Conservation (phyloP, 306 rosid genomes). For the Quercus suber region DNA sequence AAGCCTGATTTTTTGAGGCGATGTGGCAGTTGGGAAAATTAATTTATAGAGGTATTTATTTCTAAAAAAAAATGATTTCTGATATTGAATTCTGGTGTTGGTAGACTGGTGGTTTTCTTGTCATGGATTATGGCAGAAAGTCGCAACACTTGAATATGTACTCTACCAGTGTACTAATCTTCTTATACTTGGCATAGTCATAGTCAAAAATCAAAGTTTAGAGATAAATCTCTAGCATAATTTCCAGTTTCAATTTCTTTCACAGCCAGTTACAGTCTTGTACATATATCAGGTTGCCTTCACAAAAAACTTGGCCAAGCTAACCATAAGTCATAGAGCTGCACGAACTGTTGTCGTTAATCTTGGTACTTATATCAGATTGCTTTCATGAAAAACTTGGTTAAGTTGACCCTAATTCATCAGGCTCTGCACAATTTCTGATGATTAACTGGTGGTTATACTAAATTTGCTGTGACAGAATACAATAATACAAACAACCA, state of each 20-base stretch:
- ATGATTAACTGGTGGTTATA: too few species aligned
- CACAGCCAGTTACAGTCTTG: too few species aligned
- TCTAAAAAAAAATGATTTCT: constrained; percentile 16
- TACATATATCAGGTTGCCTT: too few species aligned
- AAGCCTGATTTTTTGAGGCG: constrained; percentile 69
- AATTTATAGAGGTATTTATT: constrained; percentile 27
- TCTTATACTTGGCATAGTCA: neutral
- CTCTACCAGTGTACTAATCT: neutral
- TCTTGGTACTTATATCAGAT: too few species aligned
- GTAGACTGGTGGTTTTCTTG: constrained; percentile 3
- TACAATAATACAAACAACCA: too few species aligned
- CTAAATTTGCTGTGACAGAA: too few species aligned
- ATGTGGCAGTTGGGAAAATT: constrained; percentile 38
- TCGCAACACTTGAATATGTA: neutral
- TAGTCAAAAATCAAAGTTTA: neutral
- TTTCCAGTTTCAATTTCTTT: neutral
- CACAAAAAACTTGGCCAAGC: too few species aligned
- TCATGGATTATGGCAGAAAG: neutral
- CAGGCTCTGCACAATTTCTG: too few species aligned
- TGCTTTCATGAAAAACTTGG: too few species aligned
- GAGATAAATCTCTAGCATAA: neutral
- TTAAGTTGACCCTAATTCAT: too few species aligned
- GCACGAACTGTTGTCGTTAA: too few species aligned
- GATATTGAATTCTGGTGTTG: constrained; percentile 10
- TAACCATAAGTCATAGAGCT: too few species aligned